Base-by-base conservation (phyloP, 139 green algal genomes). In the Microglena sp. region DNA sequence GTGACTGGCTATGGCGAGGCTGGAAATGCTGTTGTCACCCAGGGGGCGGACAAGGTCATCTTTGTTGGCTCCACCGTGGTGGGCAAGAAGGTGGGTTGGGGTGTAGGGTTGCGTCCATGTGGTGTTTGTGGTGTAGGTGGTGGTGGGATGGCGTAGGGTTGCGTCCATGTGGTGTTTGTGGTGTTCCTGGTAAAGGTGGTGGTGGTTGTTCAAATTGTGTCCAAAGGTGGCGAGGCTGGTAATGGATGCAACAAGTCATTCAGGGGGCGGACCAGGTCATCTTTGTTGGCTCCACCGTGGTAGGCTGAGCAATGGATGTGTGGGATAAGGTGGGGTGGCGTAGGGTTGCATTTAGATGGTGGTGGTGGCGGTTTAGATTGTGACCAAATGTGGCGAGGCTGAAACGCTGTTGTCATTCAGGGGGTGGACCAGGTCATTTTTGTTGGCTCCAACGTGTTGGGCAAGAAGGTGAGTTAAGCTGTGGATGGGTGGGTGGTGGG, bases 201-300 rank as follows among this genome's bases (percentile, higher is more conserved):
- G n/a, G n/a, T n/a, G n/a, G n/a, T 98, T 34, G 91, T 98, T n/a
- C 87, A 94, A 70, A 87, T 96, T 63, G 79, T 95, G n/a, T 90
- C 85, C 5, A 87, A 91, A 0, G 96, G 94, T 54, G 91, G 79
- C 1, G 87, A 96, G 45, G 89, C 91, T 3, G 93, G 93, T 24
- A 56, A 85, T 26, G 92, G 92, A 1, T 71, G 97, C 26, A n/a
- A n/a, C n/a, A n/a, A n/a, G 92, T 97, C 4, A 43, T 45, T 7
- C 58, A 26, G 75, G 66, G 87, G 3, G 73, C 90, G 24, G 83
- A 92, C 71, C 95, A 96, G 78, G 55, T 97, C 61, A 91, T 95
- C 33, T 96, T 97, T 77, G 89, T 96, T 54, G 89, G 90, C 27
- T 90, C 78, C 46, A 95, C 87, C 6, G 66, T 53, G 21, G 76